These are phyloP conservation scores for Blastobotrys aristatus DNA, from an alignment of 1,139 yeast genomes.

Conservation along the genomic window DNA sequence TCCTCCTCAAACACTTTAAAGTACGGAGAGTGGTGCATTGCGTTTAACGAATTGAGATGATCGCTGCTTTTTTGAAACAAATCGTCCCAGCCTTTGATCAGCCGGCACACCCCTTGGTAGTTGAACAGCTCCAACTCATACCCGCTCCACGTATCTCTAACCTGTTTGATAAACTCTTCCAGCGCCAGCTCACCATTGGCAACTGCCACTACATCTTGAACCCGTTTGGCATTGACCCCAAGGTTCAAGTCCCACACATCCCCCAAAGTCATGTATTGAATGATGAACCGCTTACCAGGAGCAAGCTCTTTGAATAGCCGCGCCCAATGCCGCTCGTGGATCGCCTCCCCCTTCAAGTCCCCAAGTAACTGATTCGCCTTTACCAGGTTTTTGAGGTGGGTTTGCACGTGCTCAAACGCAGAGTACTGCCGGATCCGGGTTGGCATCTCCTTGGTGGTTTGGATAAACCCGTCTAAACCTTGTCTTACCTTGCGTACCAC, in stretches of 20 bases:
- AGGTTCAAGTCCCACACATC: conserved; percentile 59
- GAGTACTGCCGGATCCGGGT: conserved; percentile 59
- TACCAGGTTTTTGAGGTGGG: conserved; percentile 40
- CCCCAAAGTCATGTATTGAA: conserved; percentile 43
- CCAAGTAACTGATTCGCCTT: conserved; percentile 41
- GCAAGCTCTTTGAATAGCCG: conserved; percentile 39
- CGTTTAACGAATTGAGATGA: conserved; percentile 55
- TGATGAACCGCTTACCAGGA: conserved; percentile 22
- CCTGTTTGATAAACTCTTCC: conserved; percentile 49
- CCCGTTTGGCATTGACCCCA: conserved; percentile 40
- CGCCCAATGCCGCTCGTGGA: conserved; percentile 70
- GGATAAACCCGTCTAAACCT: conserved; percentile 49
- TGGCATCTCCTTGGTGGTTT: conserved; percentile 50
- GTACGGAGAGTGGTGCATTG: conserved; percentile 71
- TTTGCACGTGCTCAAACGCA: conserved; percentile 60
- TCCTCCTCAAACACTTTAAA: conserved; percentile 59
- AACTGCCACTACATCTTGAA: conserved; percentile 50
- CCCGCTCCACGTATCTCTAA: conserved; percentile 39
- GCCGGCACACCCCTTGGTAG: conserved; percentile 48
- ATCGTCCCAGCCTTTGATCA: conserved; percentile 66
- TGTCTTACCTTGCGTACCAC: conserved; percentile 46
- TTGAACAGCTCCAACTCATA: conserved; percentile 51
- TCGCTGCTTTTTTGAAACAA: conserved; percentile 57
- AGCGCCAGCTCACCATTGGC: conserved; percentile 73
- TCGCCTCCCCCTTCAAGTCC: conserved; percentile 52